A percentile compares a stretch with the other conserved stretches of the same genome.
Conservation (phyloP, 352 stramenopile genomes). For the Globisporangium yorkense region DNA sequence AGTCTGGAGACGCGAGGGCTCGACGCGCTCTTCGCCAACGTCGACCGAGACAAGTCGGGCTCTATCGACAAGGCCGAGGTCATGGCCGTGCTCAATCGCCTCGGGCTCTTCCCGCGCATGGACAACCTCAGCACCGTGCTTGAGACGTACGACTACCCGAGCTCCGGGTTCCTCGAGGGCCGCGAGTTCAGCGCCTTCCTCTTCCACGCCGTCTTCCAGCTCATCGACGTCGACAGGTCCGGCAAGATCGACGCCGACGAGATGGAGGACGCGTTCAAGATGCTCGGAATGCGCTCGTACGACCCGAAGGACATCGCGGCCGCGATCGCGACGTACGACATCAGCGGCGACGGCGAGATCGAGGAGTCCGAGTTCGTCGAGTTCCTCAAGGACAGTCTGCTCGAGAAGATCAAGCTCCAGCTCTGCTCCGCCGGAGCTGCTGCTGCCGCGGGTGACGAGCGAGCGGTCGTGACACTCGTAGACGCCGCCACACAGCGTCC, state of each 20-base stretch:
- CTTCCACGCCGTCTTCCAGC: conserved; percentile 67
- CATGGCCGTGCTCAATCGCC: conserved; percentile 53
- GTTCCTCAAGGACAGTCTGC: conserved; percentile 64
- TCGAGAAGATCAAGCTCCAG: conserved; percentile 55
- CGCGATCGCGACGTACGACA: conserved; percentile 64
- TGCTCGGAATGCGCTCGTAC: conserved; percentile 55
- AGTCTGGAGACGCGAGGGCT: conserved; percentile 48
- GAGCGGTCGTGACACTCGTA: conserved; percentile 25
- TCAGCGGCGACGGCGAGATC: conserved; percentile 73
- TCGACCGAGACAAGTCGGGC: conserved; percentile 61
- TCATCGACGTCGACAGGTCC: conserved; percentile 67
- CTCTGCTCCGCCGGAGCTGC: conserved; percentile 7
- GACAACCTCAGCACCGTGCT: conserved; percentile 45
- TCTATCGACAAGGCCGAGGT: conserved; percentile 50
- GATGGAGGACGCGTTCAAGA: conserved; percentile 65
- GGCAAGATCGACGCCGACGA: conserved; percentile 77
- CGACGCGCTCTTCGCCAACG: conserved; percentile 54
- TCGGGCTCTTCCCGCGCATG: conserved; percentile 51
- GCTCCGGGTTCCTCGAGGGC: conserved; percentile 37
- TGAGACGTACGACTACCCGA: conserved; percentile 41
- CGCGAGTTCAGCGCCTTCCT: conserved; percentile 65
- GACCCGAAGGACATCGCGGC: conserved; percentile 57
- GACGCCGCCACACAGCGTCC: conserved; percentile 50
- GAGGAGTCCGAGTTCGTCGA: conserved; percentile 79
- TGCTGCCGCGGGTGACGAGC: background rate